Conservation (phyloP, 1,284 basidiomycete genomes). For the Hortiboletus rubellus region DNA sequence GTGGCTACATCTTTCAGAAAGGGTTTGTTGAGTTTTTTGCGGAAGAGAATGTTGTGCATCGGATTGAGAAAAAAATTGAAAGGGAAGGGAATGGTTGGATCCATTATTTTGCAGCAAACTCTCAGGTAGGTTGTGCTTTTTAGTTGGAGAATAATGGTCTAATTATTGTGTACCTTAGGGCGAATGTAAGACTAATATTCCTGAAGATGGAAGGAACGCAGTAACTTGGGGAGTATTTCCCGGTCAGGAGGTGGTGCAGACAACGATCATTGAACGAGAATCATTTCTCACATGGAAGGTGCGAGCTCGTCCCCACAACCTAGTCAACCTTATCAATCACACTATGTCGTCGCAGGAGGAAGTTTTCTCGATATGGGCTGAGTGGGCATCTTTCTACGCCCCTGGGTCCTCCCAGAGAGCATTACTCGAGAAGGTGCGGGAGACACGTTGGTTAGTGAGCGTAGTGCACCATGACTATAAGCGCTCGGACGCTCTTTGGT, state of each 20-base stretch:
- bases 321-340: not conserved
- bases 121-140: conserved; percentile 50
- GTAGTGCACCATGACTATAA: conserved; percentile 96
- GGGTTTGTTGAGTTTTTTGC: conserved; percentile 98
- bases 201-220: conserved; percentile 82
- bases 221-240: conserved; percentile 99
- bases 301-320: conserved; percentile 13
- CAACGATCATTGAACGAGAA: conserved; percentile 94
- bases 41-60: conserved; percentile 59
- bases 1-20: conserved; percentile 97
- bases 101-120: conserved; percentile 85
- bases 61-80: conserved; percentile 60
- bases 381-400: conserved; percentile 90
- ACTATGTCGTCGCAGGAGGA: conserved; percentile 66
- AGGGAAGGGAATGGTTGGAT: conserved; percentile 64
- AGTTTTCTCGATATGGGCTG: conserved; percentile 94
- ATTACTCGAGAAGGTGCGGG: conserved; percentile 70
- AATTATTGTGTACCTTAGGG: conserved; percentile 49
- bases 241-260: conserved; percentile 93
- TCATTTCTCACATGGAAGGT: conserved; percentile 96
- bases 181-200: conserved; percentile 80
- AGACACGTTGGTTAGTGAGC: conserved; percentile 88
- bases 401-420: conserved; percentile 72
- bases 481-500: conserved; percentile 80
- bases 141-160: not conserved